phyloP scores from a whole-genome alignment of 1,139 yeast genomes.

The Taphrina pruni region DNA sequence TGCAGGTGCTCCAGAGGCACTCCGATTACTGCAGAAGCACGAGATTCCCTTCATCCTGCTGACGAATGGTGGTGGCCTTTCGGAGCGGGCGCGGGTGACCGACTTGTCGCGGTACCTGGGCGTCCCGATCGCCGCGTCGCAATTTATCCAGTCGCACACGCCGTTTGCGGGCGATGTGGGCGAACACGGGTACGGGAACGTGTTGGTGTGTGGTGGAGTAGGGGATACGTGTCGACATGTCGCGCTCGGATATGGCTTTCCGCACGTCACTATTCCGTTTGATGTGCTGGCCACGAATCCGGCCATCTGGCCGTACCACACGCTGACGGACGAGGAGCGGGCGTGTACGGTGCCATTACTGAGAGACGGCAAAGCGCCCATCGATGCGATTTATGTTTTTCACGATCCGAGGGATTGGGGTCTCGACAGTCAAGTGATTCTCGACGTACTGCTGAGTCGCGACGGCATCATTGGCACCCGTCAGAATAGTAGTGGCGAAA shows the following conservation, averaged over 20 bases:
- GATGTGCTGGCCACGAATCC: conserved; percentile 69
- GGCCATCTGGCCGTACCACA: conserved; percentile 75
- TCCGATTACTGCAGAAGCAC: conserved; percentile 71
- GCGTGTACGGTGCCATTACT: conserved; percentile 54
- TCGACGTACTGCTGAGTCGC: conserved; percentile 73
- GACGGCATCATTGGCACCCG: conserved; percentile 82
- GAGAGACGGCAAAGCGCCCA: conserved; percentile 52
- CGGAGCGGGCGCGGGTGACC: conserved; percentile 71
- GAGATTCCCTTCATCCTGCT: conserved; percentile 85
- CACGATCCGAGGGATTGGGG: conserved; percentile 93
- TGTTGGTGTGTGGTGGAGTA: conserved; percentile 85
- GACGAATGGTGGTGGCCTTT: conserved; percentile 88
- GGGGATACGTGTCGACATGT: conserved; percentile 48
- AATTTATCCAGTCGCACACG: conserved; percentile 86
- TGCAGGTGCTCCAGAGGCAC: conserved; percentile 75
- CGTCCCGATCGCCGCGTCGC: conserved; percentile 69
- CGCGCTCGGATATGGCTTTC: conserved; percentile 61
- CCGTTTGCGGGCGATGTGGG: conserved; percentile 81
- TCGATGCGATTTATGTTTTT: conserved; percentile 83
- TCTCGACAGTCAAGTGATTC: conserved; percentile 81
- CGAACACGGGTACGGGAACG: conserved; percentile 61
- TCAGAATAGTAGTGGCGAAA: conserved; percentile 49
- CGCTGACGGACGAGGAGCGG: conserved; percentile 59
- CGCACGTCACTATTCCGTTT: conserved; percentile 74
- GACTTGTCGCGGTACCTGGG: conserved; percentile 68